Evolutionary conservation across 2,329 filamentous ascomycete genomes (phyloP).

Genomic region (Trichoderma cornu-damae): DNA sequence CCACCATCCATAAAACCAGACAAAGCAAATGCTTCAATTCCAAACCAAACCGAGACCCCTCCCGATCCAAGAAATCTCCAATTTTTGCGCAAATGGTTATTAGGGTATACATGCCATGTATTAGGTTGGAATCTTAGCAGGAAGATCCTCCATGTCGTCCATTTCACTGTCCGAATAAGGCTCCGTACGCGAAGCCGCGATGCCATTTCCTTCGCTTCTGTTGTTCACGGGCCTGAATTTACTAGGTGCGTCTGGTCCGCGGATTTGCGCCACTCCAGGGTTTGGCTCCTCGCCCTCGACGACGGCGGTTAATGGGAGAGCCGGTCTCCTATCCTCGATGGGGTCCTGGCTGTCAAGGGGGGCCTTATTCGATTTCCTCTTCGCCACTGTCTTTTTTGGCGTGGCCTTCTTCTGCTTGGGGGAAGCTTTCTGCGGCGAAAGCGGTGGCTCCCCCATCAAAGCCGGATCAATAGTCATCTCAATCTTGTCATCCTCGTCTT

Average conservation of each 20-base stretch:
- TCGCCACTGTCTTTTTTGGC: slow-evolving; percentile 23
- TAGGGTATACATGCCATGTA: neutral
- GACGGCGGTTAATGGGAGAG: slow-evolving; percentile 15
- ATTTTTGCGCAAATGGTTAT: neutral
- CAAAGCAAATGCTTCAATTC: neutral
- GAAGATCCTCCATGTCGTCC: slow-evolving; percentile 44
- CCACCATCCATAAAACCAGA: neutral
- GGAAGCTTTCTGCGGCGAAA: slow-evolving; percentile 26
- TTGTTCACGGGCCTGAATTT: slow-evolving; percentile 26
- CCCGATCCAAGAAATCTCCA: neutral
- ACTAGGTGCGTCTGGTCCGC: slow-evolving; percentile 28
- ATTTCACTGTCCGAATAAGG: slow-evolving; percentile 34
- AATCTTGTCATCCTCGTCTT: slow-evolving; percentile 15
- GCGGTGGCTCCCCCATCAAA: slow-evolving; percentile 21
- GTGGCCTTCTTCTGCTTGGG: slow-evolving; percentile 27
- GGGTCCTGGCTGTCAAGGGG: slow-evolving; percentile 28
- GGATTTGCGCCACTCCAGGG: slow-evolving; percentile 26
- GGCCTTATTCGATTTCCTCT: slow-evolving; percentile 25
- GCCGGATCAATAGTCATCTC: slow-evolving; percentile 34
- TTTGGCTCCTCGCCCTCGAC: slow-evolving; percentile 25
- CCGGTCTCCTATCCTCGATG: slow-evolving; percentile 28
- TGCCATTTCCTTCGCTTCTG: slow-evolving; percentile 15
- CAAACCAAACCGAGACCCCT: neutral
- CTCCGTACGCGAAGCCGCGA: slow-evolving; percentile 8
- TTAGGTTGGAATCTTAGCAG: slow-evolving; percentile 24